Evolutionary conservation across 306 rosid genomes (phyloP), one percentile per base, ranked within the genome.

Genomic region (Castanea crenata): DNA sequence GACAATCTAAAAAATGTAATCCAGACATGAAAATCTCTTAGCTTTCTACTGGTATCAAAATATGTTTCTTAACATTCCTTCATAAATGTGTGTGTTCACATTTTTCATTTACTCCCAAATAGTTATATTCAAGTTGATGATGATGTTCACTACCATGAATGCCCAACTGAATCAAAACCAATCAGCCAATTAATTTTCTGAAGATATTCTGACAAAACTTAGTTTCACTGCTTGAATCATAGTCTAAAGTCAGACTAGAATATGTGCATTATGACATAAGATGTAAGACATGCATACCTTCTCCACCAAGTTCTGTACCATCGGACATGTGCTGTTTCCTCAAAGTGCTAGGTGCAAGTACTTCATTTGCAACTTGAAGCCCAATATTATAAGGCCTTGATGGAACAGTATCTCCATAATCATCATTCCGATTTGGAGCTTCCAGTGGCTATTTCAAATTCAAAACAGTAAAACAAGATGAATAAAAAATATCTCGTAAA

Each of bases 381-480:
- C 87, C 88, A 8, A 82, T 71, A 82, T 89, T 80, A 41, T 83
- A 90, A 73, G 85, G 94, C 78, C 84, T 84, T 52, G 97, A 89
- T 58, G 98, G 98, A 80, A 95, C 92, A 35, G 99, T 93, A 73
- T 86, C 97, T 80, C 98, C 99, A 84, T 93, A 95, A 46, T 85
- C 93, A 18, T 95, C 91, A 80, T 91, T 90, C 79, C 88, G 83
- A 55, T 87, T 82, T 78, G 77, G 83, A 81, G 78, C 82, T 71
- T 27, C 83, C 70, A 80, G 69, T 49, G 89, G 52, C 92, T 91
- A 89, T 79, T 86, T 80, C 81, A 92, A 52, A 83, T 74, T 72
- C 80, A 71, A 69, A 56, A 77, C 35, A 49, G 61, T 59, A 44
- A 54, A 73, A 5, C 58, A 73, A 76, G 83, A 19, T 57, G 58